A percentile compares a stretch with the other conserved stretches of the same genome.
Evolutionary conservation across 2,329 filamentous ascomycete genomes (phyloP).

Genomic region (Aspergillus thermomutatus): DNA sequence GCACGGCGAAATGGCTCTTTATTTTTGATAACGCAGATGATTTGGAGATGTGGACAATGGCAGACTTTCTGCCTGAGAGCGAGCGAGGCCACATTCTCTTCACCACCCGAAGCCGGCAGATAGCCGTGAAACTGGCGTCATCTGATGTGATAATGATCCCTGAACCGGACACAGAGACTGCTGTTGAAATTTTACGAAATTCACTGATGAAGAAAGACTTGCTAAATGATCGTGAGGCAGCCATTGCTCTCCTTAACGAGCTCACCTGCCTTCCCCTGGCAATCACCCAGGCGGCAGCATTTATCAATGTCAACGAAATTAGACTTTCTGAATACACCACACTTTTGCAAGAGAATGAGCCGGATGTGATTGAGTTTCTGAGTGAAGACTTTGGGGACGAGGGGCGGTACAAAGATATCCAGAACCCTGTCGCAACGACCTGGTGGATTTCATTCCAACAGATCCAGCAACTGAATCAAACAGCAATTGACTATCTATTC

Average conservation of each 20-base stretch:
- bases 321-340: conserved; percentile 18
- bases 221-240: conserved; percentile 3
- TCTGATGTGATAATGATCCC: conserved; percentile 13
- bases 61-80: conserved; percentile 14
- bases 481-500: conserved; percentile 31
- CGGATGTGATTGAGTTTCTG: conserved; percentile 1
- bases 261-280: conserved; percentile 22
- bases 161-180: conserved; percentile 10
- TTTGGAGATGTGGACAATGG: conserved; percentile 12
- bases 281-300: conserved; percentile 21
- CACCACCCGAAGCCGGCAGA: conserved; percentile 22
- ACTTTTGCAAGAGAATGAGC: conserved; percentile 13
- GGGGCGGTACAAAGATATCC: conserved; percentile 23
- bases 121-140: conserved; percentile 15
- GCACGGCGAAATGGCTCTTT: conserved; percentile 18
- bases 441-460: conserved; percentile 38
- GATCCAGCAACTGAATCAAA: conserved; percentile 24
- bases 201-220: conserved; percentile 3
- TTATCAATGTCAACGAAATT: conserved; percentile 13
- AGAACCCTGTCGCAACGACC: conserved; percentile 30
- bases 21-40: conserved; percentile 25
- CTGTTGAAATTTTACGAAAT: conserved; percentile 2
- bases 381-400: conserved; percentile 28
- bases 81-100: conserved; percentile 24
- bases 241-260: conserved; percentile 9